Base-by-base conservation (phyloP, 306 rosid species). In the Medicago ruthenica region DNA sequence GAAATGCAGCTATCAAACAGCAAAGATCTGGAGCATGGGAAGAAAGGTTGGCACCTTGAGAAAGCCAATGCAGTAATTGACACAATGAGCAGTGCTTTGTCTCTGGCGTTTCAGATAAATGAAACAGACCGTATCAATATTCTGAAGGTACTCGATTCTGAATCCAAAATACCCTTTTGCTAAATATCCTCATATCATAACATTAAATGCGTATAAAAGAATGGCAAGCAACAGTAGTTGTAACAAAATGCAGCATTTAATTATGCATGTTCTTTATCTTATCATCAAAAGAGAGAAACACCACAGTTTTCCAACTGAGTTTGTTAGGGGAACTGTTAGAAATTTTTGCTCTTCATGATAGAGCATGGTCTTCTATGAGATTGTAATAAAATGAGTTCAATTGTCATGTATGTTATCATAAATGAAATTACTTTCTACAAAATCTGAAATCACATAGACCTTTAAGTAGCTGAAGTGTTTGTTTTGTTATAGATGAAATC, bases 51-150 rank as follows among this genome's bases (percentile, higher is more conserved):
- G 83, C 92, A 90, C 77, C 97, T 96, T 22, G 96, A 89, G 86
- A 92, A 92, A 85, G 97, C 99, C 82, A 88, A 86, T 89, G 96
- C 97, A 48, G 93, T 96, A 78, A 87, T 96, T 57, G 98, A 92
- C 90, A 85, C 91, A 70, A 96, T 96, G 99, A 85, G 97, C 87
- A 86, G 88, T 79, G 91, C 96, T 77, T 84, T 95, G 87, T 84
- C 79, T 79, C 79, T 96, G 96, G 93, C 90, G 72, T 85, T 39
- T 79, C 98, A 87, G 87, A 89, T 88, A 54, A 92, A 89, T 20
- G 99, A 96, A 85, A 92, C 94, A 58, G 97, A 96, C 80, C 97
- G 87, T 80, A 83, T 88, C 79, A 96, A 96, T 89, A 96, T 96
- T 81, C 86, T 96, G 70, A 92, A 90, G 90, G 99, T 96, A 96